Base-by-base conservation (phyloP, 768 basidiomycete species). In the Terana coerulea region DNA sequence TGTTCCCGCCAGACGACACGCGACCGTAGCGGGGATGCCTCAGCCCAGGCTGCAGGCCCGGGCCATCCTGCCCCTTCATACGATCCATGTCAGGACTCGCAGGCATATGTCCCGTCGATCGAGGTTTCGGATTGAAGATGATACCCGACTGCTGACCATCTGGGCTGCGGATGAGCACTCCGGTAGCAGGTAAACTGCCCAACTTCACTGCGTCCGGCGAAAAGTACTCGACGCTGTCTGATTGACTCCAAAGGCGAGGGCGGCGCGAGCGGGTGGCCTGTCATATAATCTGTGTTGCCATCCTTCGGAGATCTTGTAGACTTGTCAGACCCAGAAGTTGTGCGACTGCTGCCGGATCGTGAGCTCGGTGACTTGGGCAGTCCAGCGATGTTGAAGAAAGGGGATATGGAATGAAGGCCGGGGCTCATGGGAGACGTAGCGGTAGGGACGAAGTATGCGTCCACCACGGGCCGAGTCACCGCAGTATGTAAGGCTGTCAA, bases 61-160 rank as follows among this genome's bases (percentile, higher is more conserved):
- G 52, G 0, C 45, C 52, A 14, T 68, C 61, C 33, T 68, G 70
- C 1, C 72, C 72, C 51, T 72, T 74, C 51, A 77, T 75, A 21
- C 77, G 56, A 50, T 83, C 82, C 69, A 76, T 75, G 8, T 30
- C 40, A 5, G 60, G 55, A 46, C 47, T 57, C 12, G 52, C 47
- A 11, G 36, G 26, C 12, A 29, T 14, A 29, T 14, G 26, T 65
- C 70, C 80, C 56, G 43, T 33, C 9, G 31, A 36, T 28, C 52
- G 33, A 55, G 67, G 71, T 26, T 78, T 75, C 1, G 95, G 95
- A 55, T 94, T 88, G 69, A 98, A 99, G 72, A 94, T 91, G 51
- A 99, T 95, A 10, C 94, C 95, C n/a, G 91, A 79, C 2, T 92
- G 90, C 59, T 92, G 84, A 0, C 95, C 95, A 65, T 95, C 93